These are phyloP conservation scores for Gentiana straminea DNA, from an alignment of 257 asterid genomes.

Conservation along the genomic window DNA sequence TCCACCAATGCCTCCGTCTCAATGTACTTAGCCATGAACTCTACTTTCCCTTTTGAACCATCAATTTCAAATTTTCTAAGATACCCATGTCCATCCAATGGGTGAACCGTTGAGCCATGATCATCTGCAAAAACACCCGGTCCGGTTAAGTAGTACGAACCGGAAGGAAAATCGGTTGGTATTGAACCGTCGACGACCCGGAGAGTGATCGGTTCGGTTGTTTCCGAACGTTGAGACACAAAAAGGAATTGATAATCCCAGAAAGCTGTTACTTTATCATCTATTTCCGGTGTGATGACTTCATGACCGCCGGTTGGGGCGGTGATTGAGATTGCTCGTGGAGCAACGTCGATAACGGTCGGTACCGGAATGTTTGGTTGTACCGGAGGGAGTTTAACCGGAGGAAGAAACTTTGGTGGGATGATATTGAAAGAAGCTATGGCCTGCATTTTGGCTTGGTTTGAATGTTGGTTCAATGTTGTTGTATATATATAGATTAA, in stretches of 20 bases:
- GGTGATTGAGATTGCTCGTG: conserved; percentile 56
- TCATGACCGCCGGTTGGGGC: conserved; percentile 25
- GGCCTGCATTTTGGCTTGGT: conserved; percentile 49
- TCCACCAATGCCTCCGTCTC: conserved; percentile 90
- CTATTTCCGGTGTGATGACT: conserved; percentile 17
- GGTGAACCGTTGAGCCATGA: conserved; percentile 98
- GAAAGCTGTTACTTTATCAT: conserved; percentile 60
- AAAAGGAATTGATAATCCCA: conserved; percentile 92
- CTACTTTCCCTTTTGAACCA: conserved; percentile 33
- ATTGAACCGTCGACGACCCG: conserved; percentile 69
- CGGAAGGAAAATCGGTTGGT: conserved; percentile 70
- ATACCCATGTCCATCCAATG: conserved; percentile 92
- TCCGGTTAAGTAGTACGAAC: conserved; percentile 78
- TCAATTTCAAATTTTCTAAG: conserved; percentile 53
- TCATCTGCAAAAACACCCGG: conserved; percentile 90
- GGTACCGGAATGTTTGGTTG: conserved; percentile 26
- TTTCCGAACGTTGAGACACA: conserved; percentile 84
- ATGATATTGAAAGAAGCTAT: conserved; percentile 36
- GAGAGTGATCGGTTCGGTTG: conserved; percentile 49
- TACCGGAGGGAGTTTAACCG: conserved; percentile 29
- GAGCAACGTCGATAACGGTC: conserved; percentile 19
- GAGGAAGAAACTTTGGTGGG: conserved; percentile 39
- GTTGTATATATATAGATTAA: no score
- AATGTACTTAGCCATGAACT: conserved; percentile 83
- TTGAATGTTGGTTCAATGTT: no score